Conservation (phyloP, 331 rosid genomes). For the Quercus lobata region DNA sequence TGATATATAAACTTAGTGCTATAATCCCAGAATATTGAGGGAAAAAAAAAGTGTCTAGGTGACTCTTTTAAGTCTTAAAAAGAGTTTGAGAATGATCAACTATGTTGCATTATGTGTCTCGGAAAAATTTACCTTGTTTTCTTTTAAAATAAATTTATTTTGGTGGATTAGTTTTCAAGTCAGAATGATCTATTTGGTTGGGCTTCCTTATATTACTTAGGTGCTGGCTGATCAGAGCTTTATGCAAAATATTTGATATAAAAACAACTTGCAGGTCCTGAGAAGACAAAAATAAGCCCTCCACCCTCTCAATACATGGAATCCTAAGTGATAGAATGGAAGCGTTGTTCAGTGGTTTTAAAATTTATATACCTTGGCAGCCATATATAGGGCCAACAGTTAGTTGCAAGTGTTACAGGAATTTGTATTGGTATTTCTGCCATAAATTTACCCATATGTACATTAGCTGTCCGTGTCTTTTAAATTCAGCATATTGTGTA, state of each 20-base stretch:
- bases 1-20: background rate
- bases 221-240: background rate
- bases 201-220: background rate
- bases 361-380: conserved; percentile 28
- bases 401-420: conserved; percentile 25
- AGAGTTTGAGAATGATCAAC: background rate
- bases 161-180: background rate
- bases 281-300: conserved; percentile 82
- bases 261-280: conserved; percentile 55
- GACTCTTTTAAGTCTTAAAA: background rate
- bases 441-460: conserved; percentile 37
- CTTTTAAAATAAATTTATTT: background rate
- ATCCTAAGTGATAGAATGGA: conserved; percentile 38
- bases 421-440: conserved; percentile 23
- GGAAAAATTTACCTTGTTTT: background rate
- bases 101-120: background rate
- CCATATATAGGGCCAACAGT: conserved; percentile 27
- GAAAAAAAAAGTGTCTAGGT: background rate
- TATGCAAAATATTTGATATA: conserved; percentile 14
- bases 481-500: conserved; percentile 27
- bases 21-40: background rate
- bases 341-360: conserved; percentile 19
- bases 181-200: background rate
- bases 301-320: conserved; percentile 94
- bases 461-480: conserved; percentile 17